Base-by-base conservation (phyloP, 371 early-diverging fungal species). In the Mucor sp. region DNA sequence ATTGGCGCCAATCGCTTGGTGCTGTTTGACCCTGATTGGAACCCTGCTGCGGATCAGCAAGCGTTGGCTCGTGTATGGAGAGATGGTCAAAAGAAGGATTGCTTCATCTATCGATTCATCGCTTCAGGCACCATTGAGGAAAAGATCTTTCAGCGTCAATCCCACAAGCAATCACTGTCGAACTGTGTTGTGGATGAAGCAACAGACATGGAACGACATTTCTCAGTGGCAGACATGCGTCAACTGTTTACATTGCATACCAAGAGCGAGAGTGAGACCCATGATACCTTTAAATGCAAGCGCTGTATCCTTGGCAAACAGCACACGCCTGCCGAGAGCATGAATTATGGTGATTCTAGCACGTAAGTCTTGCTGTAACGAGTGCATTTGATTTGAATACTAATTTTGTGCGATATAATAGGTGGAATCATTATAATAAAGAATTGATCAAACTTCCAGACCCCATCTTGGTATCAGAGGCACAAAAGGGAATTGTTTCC, bases 111-210 rank as follows among this genome's bases (percentile, higher is more conserved):
- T 79, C 92, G 98, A 15, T 92, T 99, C 61, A 94, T 97, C 66
- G 93, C 93, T 1, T 93, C 97, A 9, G 98, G 99, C 2, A 94
- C 99, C 0, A 96, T 99, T 27, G 99, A 99, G 71, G 99, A 99
- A 74, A 99, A 99, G 79, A 97, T 99, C 47, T 98, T 97, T 78
- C 97, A 98, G 76, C 85, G 99, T 67, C 94, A 93, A 83, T 92
- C 90, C 2, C 91, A 94, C 67, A 94, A 94, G 69, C 93, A 93
- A 65, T 93, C 94, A 12, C 85, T 98, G 17, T 91, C 92, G 8
- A 92, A 91, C 5, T 97, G 97, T 73, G 97, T 98, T 6, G 96
- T 98, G 17, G 99, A 98, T 69, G 94, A 94, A 72, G 94, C 92
- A 28, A 87, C 88, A 62, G 90, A 96, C 60, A 93, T 91, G 28